Conservation (phyloP, 179 eudicot genomes). For the Pouteria campechiana region DNA sequence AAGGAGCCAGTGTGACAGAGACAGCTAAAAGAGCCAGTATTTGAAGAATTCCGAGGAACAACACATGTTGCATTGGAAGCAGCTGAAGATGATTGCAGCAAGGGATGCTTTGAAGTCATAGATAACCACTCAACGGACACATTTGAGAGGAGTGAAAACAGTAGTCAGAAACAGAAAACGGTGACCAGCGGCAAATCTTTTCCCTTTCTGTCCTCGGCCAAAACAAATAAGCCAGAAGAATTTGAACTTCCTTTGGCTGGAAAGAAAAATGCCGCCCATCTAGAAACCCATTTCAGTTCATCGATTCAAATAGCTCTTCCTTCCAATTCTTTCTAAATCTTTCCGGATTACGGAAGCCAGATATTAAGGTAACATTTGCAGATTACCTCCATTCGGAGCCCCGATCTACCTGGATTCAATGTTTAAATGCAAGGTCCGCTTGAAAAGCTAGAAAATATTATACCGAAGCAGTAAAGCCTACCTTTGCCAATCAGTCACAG, state of each 20-base stretch:
- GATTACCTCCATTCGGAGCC: too few species aligned
- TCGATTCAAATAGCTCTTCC: too few species aligned
- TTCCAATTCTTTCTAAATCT: too few species aligned
- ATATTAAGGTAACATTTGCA: too few species aligned
- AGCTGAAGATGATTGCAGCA: slow-evolving; percentile 20
- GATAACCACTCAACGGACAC: slow-evolving; percentile 21
- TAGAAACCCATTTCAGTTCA: too few species aligned
- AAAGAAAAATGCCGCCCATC: not conserved
- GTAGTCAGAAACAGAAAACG: slow-evolving; percentile 3
- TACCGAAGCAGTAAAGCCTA: too few species aligned
- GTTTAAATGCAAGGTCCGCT: too few species aligned
- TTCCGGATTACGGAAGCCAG: too few species aligned
- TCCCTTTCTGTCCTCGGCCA: slow-evolving; percentile 3
- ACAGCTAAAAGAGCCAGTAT: slow-evolving; percentile 23
- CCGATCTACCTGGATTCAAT: too few species aligned
- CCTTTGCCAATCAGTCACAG: too few species aligned
- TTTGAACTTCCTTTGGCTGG: slow-evolving; percentile 5
- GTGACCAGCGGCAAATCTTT: slow-evolving; percentile 5
- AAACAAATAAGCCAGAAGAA: not conserved
- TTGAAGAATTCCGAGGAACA: slow-evolving; percentile 12
- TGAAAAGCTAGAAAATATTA: too few species aligned
- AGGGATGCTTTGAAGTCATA: slow-evolving; percentile 49
- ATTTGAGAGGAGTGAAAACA: slow-evolving; percentile 26
- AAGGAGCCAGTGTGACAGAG: slow-evolving; percentile 21
- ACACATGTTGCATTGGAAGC: slow-evolving; percentile 13